Percentiles rank a stretch among this genome's conserved stretches.
phyloP scores from a whole-genome alignment of 169 alveolate species.

The Besnoitia besnoiti region DNA sequence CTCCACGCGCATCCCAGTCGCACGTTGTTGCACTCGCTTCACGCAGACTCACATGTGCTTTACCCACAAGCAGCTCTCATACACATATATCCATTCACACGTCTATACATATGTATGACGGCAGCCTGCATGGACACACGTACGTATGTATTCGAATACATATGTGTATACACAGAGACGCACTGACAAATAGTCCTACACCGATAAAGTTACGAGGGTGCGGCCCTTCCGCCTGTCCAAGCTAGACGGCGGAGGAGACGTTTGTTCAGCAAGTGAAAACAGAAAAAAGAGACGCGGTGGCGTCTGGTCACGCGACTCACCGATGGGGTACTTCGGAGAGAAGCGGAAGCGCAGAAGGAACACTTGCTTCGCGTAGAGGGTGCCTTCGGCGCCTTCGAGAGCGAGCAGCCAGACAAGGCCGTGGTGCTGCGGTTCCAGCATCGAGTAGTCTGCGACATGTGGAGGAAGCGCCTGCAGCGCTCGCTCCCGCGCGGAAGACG shows the following conservation, averaged over 20 bases:
- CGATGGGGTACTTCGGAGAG: slow-evolving; percentile 74
- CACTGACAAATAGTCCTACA: not conserved
- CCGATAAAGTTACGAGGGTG: not conserved
- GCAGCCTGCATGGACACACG: not conserved
- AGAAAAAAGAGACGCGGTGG: not conserved
- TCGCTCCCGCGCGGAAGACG: not conserved
- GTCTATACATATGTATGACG: not conserved
- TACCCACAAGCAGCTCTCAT: too few relatives aligned
- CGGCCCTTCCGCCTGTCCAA: not conserved
- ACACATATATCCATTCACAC: not conserved
- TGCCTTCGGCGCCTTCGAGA: slow-evolving; percentile 75
- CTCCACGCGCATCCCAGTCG: too few relatives aligned
- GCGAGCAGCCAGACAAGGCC: slow-evolving; percentile 71
- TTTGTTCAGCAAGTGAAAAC: not conserved
- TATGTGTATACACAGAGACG: not conserved
- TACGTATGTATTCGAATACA: not conserved
- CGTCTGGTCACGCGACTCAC: slow-evolving; percentile 37
- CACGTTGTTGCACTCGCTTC: too few relatives aligned
- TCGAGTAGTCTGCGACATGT: not conserved
- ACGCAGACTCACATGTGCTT: too few relatives aligned
- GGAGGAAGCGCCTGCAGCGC: slow-evolving; percentile 19
- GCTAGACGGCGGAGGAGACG: too few relatives aligned
- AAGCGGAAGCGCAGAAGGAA: slow-evolving; percentile 72
- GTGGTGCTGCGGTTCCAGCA: not conserved
- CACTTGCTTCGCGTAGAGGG: slow-evolving; percentile 69